phyloP scores from a whole-genome alignment of 2,329 filamentous ascomycete species.

The Rhinocladiella mackenziei region DNA sequence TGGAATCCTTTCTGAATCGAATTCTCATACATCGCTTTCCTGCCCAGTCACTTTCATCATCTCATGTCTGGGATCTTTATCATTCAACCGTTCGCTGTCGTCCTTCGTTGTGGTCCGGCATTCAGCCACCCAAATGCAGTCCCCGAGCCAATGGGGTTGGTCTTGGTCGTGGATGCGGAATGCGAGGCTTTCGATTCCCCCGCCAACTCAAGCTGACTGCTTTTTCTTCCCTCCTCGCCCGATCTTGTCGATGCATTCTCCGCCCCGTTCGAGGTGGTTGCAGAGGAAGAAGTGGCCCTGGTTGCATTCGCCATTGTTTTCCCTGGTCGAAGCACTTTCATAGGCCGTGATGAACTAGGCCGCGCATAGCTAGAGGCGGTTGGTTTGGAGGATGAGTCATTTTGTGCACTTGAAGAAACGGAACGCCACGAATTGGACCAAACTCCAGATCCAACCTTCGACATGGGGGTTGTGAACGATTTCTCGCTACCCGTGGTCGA shows the following conservation, averaged over 20 bases:
- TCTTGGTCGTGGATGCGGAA: slow-evolving; percentile 38
- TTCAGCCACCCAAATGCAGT: slow-evolving; percentile 95
- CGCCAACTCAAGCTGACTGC: slow-evolving; percentile 7
- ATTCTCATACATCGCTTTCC: too few relatives aligned
- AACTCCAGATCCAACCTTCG: slow-evolving; percentile 27
- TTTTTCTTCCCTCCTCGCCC: slow-evolving; percentile 9
- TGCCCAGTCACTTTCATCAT: too few relatives aligned
- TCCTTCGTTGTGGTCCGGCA: slow-evolving; percentile 32
- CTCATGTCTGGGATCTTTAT: too few relatives aligned
- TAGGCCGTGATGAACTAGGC: slow-evolving; percentile 53
- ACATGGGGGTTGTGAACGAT: slow-evolving; percentile 28
- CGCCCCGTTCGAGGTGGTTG: slow-evolving; percentile 20
- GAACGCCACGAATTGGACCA: slow-evolving; percentile 30
- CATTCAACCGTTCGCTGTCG: slow-evolving; percentile 22
- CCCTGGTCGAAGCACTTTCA: slow-evolving; percentile 86
- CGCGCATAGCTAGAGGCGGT: slow-evolving; percentile 26
- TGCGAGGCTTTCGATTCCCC: slow-evolving; percentile 11
- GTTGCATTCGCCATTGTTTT: slow-evolving; percentile 50
- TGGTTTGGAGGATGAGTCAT: slow-evolving; percentile 18
- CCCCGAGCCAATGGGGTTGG: slow-evolving; percentile 86
- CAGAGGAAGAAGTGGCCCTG: slow-evolving; percentile 36
- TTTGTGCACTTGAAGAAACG: slow-evolving; percentile 12
- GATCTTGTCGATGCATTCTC: slow-evolving; percentile 20
- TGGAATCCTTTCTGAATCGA: too few relatives aligned
- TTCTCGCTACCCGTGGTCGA: slow-evolving; percentile 33